Conservation (phyloP, 768 basidiomycete genomes). For the Hypsizygus marmoreus region DNA sequence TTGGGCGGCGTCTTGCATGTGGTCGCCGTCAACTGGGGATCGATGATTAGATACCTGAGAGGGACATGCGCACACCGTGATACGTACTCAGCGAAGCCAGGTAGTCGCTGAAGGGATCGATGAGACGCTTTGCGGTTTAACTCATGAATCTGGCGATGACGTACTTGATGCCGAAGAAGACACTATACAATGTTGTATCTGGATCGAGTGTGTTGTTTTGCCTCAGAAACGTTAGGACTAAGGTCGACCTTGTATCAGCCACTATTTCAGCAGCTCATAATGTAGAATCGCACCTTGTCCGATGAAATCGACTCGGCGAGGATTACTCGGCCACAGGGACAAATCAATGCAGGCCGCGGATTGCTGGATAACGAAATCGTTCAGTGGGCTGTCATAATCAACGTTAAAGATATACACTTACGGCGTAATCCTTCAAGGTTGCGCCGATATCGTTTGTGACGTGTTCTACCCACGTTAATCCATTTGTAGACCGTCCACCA, state of each 20-base stretch:
- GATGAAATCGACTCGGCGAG: constrained; percentile 47
- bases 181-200: constrained; percentile 47
- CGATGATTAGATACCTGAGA: neutral
- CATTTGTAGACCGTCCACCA: constrained; percentile 54
- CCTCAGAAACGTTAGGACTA: constrained; percentile 45
- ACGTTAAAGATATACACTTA: constrained; percentile 18
- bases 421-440: constrained; percentile 54
- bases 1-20: constrained; percentile 45
- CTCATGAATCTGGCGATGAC: constrained; percentile 8
- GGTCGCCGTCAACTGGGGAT: constrained; percentile 44
- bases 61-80: neutral
- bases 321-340: constrained; percentile 53
- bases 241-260: neutral
- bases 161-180: constrained; percentile 60
- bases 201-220: constrained; percentile 47
- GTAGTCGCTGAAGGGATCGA: constrained; percentile 39
- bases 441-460: constrained; percentile 44
- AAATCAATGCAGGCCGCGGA: constrained; percentile 49
- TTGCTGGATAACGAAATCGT: constrained; percentile 25
- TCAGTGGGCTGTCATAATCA: neutral
- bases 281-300: constrained; percentile 38
- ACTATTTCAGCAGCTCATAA: neutral
- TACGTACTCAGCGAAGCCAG: constrained; percentile 41
- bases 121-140: constrained; percentile 8
- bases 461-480: constrained; percentile 51